These are phyloP conservation scores for Penicillium robsamsonii DNA, from an alignment of 495 filamentous ascomycete genomes.

Conservation along the genomic window DNA sequence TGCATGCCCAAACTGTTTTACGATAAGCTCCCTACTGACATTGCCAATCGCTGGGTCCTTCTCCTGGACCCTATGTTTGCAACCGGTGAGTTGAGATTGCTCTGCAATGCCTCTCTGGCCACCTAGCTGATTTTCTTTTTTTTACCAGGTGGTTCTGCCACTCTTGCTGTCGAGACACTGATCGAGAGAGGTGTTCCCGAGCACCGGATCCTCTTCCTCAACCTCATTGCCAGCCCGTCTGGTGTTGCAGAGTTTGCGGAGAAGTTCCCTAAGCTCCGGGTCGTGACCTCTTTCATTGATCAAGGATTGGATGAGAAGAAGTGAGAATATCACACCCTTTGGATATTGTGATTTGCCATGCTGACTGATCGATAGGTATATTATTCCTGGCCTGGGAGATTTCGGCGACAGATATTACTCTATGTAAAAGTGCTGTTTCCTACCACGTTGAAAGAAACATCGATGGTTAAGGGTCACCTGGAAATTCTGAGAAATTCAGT, in stretches of 20 bases:
- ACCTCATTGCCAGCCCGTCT: constrained; percentile 91
- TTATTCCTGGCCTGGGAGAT: constrained; percentile 91
- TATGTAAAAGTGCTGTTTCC: constrained; percentile 48
- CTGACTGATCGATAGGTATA: constrained; percentile 65
- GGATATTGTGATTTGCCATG: constrained; percentile 4
- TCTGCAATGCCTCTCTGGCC: not conserved
- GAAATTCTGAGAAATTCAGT: not conserved
- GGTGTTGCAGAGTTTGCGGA: constrained; percentile 87
- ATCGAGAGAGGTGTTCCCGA: constrained; percentile 88
- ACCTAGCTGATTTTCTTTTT: constrained; percentile 13
- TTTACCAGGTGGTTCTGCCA: constrained; percentile 79
- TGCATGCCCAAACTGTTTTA: constrained; percentile 89
- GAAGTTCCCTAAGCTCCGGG: constrained; percentile 85
- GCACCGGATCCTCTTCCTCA: constrained; percentile 91
- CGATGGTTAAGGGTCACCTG: not conserved
- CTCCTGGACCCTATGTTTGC: constrained; percentile 99
- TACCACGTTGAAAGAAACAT: not conserved
- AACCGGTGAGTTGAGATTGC: constrained; percentile 63
- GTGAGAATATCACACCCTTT: constrained; percentile 48
- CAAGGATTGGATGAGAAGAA: constrained; percentile 95
- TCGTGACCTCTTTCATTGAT: constrained; percentile 97
- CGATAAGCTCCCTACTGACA: constrained; percentile 93
- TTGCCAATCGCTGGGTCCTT: constrained; percentile 86
- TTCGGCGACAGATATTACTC: constrained; percentile 98
- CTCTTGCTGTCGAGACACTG: constrained; percentile 91